A percentile compares a stretch with the other conserved stretches of the same genome.
Evolutionary conservation across 192 early-diverging fungal genomes (phyloP).

Genomic region (Glomus cerebriforme): DNA sequence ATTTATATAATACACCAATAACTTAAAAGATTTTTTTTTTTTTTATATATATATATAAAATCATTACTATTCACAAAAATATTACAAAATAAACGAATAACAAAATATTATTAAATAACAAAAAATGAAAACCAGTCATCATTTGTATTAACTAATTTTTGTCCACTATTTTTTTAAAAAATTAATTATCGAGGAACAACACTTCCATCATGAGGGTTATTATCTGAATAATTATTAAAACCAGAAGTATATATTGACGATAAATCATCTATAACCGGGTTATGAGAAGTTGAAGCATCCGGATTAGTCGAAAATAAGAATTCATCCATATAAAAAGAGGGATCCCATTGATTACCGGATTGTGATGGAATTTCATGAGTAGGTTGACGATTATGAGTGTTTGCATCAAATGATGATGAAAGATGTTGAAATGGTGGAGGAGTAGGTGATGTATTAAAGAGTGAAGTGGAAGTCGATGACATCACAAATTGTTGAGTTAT

Average conservation of each 20-base stretch:
- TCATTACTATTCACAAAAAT: too few species aligned
- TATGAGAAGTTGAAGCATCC: neutral
- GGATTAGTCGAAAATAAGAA: neutral
- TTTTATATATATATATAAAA: too few species aligned
- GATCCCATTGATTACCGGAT: neutral
- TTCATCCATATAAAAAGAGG: neutral
- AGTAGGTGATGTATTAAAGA: neutral
- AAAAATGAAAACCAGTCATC: too few species aligned
- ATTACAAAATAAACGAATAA: too few species aligned
- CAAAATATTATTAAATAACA: too few species aligned
- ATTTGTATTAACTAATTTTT: too few species aligned
- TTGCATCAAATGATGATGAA: neutral
- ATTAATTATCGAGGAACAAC: neutral
- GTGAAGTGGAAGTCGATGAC: neutral
- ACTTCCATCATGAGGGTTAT: neutral
- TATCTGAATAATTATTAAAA: neutral
- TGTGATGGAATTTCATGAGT: neutral
- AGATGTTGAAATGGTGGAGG: neutral
- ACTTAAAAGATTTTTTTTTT: too few species aligned
- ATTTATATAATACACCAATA: too few species aligned
- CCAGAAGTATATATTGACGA: neutral
- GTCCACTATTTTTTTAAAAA: too few species aligned
- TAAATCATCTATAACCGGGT: neutral
- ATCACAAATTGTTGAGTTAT: neutral
- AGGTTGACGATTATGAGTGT: neutral